These are phyloP conservation scores for Sporormia fimetaria DNA, from an alignment of 495 filamentous ascomycete genomes.

Conservation along the genomic window DNA sequence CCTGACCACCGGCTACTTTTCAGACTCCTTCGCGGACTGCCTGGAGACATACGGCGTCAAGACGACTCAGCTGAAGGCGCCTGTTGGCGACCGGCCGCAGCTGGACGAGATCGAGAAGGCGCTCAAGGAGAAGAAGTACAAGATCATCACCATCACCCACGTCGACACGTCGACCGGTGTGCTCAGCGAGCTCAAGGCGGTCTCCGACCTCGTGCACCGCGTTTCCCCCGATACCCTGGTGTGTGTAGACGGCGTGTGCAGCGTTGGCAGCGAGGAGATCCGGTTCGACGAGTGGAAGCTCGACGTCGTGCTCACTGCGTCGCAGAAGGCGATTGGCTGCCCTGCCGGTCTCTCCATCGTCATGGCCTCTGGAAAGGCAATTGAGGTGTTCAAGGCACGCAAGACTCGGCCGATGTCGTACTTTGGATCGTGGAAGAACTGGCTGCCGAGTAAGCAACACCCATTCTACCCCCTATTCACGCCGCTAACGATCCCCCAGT, in stretches of 20 bases:
- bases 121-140: slow-evolving; percentile 79
- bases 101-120: slow-evolving; percentile 77
- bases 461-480: slow-evolving; percentile 3
- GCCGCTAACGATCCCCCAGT: slow-evolving; percentile 37
- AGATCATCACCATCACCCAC: slow-evolving; percentile 86
- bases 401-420: slow-evolving; percentile 72
- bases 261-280: slow-evolving; percentile 91
- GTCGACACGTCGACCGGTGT: slow-evolving; percentile 97
- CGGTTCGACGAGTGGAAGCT: slow-evolving; percentile 89
- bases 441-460: slow-evolving; percentile 65
- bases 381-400: slow-evolving; percentile 65
- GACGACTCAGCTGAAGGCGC: slow-evolving; percentile 76
- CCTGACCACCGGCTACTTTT: slow-evolving; percentile 93
- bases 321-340: slow-evolving; percentile 91
- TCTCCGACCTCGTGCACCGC: slow-evolving; percentile 68
- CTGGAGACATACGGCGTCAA: slow-evolving; percentile 81
- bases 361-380: slow-evolving; percentile 83
- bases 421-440: slow-evolving; percentile 93
- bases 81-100: slow-evolving; percentile 80
- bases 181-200: slow-evolving; percentile 71
- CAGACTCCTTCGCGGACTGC: slow-evolving; percentile 87
- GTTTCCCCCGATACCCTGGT: slow-evolving; percentile 85
- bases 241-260: slow-evolving; percentile 92
- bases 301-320: slow-evolving; percentile 86
- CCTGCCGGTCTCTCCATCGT: slow-evolving; percentile 88